Base-by-base conservation (phyloP, 352 stramenopile genomes). In the Pythium pyrilobum region DNA sequence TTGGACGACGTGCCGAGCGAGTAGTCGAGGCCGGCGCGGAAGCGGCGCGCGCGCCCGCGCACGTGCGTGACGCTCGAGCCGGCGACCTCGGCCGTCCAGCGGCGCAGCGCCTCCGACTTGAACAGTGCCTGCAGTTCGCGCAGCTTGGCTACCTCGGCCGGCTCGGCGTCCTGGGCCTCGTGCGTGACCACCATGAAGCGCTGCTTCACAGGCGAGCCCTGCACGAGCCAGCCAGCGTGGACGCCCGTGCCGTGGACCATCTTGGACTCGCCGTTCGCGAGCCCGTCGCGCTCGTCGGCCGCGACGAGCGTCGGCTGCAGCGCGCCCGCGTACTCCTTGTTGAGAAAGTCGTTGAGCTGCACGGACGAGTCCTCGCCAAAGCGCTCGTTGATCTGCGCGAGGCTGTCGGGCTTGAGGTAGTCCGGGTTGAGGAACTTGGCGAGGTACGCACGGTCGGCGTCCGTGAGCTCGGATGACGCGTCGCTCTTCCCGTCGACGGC, bases 11-110 rank as follows among this genome's bases (percentile, higher is more conserved):
- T 66, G 13, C 87, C 89, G 32, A 97, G 81, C 12, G 89, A 97
- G 64, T 97, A 97, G 67, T 97, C 91, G 25, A 96, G 67, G 6
- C 91, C 91, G 8, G 87, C 74, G 4, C 91, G 79, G 63, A 97
- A 97, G 12, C 87, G 72, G 42, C 91, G 72, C 34, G 89, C 78
- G 36, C 72, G 44, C 16, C 70, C 69, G 13, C 72, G 64, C 36
- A 77, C 51, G 11, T 72, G 75, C 15, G 74, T 66, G 15, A 56
- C 49, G 21, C 64, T 62, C 12, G 74, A 60, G 34, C 77, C 75
- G 13, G 85, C 80, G 16, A 89, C 37, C 16, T 53, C 56, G 16
- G 60, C 66, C 0, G 92, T 48, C 62, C 72, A 90, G 49, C 69
- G 42, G 24, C 65, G 66, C 67, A 92, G 89, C 24, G 54, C 47